Conservation (phyloP, 306 rosid genomes). For the Vicia sativa region DNA sequence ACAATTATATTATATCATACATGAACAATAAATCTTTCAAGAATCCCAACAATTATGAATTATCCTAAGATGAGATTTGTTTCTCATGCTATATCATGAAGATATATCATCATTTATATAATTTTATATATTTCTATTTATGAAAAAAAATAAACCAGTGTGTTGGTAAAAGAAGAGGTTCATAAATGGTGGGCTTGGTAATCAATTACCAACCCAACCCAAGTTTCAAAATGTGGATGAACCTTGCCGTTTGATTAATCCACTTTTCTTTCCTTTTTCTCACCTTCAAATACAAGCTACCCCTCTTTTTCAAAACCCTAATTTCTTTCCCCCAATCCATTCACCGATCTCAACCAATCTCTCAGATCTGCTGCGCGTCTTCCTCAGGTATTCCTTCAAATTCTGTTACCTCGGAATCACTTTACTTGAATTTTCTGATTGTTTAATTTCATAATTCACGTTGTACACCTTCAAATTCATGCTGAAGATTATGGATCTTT, state of each 20-base stretch:
- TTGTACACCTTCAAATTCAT: slow-evolving; percentile 2
- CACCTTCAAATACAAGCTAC: slow-evolving; percentile 29
- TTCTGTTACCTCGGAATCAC: not conserved
- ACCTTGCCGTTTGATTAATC: slow-evolving; percentile 32
- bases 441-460: slow-evolving; percentile 13
- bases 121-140: too few species aligned
- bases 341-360: slow-evolving; percentile 31
- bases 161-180: not conserved
- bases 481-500: not conserved
- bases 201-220: slow-evolving; percentile 21
- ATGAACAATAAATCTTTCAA: too few species aligned
- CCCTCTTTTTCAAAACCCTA: slow-evolving; percentile 47
- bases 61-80: too few species aligned
- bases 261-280: not conserved
- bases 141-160: not conserved
- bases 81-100: not conserved
- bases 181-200: not conserved
- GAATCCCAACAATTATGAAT: too few species aligned
- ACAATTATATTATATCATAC: too few species aligned
- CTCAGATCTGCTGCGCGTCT: slow-evolving; percentile 43
- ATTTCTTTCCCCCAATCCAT: slow-evolving; percentile 22
- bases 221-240: slow-evolving; percentile 30
- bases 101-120: too few species aligned
- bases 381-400: slow-evolving; percentile 45
- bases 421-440: not conserved